A percentile compares a stretch with the other conserved stretches of the same genome.
Evolutionary conservation across 345 rosid genomes (phyloP).

Genomic region (Linum usitatissimum): DNA sequence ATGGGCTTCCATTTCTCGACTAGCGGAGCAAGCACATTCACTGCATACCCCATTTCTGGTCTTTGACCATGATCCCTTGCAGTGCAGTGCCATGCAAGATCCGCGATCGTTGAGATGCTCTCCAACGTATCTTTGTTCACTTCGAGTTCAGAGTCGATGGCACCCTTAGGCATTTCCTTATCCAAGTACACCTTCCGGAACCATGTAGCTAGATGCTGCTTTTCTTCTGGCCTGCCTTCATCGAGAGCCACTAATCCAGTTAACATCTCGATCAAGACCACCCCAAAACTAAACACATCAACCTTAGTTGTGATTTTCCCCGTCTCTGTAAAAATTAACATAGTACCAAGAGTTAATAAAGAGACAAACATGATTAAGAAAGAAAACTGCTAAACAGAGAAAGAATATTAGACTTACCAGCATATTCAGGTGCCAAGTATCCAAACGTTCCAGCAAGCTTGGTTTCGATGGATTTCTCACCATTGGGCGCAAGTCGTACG

Average conservation of each 20-base stretch:
- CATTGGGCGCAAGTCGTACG: constrained; percentile 72
- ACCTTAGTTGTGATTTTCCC: constrained; percentile 75
- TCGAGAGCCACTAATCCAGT: constrained; percentile 66
- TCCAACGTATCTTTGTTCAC: constrained; percentile 41
- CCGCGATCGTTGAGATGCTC: constrained; percentile 43
- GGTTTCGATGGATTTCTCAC: constrained; percentile 52
- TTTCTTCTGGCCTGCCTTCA: constrained; percentile 63
- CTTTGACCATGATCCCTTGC: constrained; percentile 60
- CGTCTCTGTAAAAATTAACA: constrained; percentile 33
- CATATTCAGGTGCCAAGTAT: constrained; percentile 81
- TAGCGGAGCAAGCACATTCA: constrained; percentile 53
- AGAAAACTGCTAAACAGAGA: too few relatives aligned
- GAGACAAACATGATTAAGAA: too few relatives aligned
- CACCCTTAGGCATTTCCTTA: constrained; percentile 43
- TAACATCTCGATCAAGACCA: constrained; percentile 62
- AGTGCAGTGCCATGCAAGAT: constrained; percentile 74
- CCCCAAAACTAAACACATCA: constrained; percentile 72
- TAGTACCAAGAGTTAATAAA: not conserved
- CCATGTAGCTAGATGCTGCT: constrained; percentile 60
- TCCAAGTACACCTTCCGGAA: constrained; percentile 58
- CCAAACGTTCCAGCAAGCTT: constrained; percentile 79
- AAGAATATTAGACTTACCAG: too few relatives aligned
- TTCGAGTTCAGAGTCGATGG: constrained; percentile 47
- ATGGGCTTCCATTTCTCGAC: constrained; percentile 68
- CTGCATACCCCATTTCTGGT: constrained; percentile 72